phyloP scores from a whole-genome alignment of 305 asterid genomes.

The Fraxinus platypoda region DNA sequence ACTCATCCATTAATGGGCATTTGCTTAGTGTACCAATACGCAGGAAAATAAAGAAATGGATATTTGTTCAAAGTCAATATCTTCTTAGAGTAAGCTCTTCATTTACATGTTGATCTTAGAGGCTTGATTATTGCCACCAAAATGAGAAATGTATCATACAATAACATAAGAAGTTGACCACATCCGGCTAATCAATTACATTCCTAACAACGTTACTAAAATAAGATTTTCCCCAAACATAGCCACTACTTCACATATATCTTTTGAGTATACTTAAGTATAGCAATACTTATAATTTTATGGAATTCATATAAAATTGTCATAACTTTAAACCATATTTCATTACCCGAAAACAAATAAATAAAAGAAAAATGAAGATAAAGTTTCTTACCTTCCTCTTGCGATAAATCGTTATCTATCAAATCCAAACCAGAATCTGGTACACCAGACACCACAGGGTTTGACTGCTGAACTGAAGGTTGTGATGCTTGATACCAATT shows the following conservation, averaged over 20 bases:
- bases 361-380: not conserved
- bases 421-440: conserved; percentile 33
- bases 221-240: not conserved
- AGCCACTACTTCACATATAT: not conserved
- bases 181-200: not conserved
- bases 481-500: conserved; percentile 48
- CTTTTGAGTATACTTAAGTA: not conserved
- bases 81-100: not conserved
- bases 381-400: conserved; percentile 38
- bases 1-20: not conserved
- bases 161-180: not conserved
- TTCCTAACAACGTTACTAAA: not conserved
- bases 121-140: not conserved
- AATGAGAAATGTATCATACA: not conserved
- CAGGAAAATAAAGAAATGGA: not conserved
- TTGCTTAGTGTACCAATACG: not conserved
- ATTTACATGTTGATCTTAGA: not conserved
- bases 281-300: not conserved
- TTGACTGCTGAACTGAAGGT: conserved; percentile 44
- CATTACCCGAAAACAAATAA: not conserved
- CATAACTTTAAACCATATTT: not conserved
- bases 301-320: not conserved
- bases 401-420: conserved; percentile 38
- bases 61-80: not conserved
- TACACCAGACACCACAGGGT: conserved; percentile 18